Conservation (phyloP, 2,329 filamentous ascomycete genomes). For the Aspergillus thermomutatus region DNA sequence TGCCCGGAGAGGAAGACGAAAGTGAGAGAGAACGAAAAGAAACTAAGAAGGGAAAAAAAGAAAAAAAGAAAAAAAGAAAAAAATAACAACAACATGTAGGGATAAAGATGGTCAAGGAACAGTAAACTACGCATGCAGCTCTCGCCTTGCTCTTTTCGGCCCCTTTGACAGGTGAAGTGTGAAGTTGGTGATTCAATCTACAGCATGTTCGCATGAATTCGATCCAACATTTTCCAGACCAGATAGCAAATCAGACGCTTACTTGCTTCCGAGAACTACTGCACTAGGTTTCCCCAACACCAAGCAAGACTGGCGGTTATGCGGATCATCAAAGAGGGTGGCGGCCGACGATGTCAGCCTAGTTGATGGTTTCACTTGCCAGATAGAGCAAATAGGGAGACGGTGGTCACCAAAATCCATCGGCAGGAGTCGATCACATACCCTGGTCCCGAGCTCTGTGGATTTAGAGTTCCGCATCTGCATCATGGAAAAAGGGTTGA, state of each 20-base stretch:
- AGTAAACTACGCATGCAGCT: constrained; percentile 16
- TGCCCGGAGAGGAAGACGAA: constrained; percentile 1
- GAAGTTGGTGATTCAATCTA: constrained; percentile 23
- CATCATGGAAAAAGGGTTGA: constrained; percentile 18
- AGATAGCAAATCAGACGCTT: constrained; percentile 11
- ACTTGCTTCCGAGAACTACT: constrained; percentile 12
- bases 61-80: constrained; percentile 6
- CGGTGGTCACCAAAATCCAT: constrained; percentile 11
- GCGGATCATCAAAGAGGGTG: constrained; percentile 24
- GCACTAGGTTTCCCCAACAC: constrained; percentile 20
- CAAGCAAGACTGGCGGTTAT: constrained; percentile 23
- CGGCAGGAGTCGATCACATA: constrained; percentile 11
- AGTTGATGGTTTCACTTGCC: constrained; percentile 8
- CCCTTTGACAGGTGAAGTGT: constrained; percentile 6
- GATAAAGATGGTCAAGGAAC: constrained; percentile 16
- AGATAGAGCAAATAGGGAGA: constrained; percentile 7
- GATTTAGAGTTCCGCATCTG: constrained; percentile 17
- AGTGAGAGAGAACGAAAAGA: constrained; percentile 7
- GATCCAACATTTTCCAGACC: constrained; percentile 12
- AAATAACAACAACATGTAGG: constrained; percentile 6
- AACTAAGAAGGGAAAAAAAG: constrained; percentile 8
- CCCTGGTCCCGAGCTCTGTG: constrained; percentile 13
- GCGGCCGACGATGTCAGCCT: constrained; percentile 14
- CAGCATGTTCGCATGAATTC: constrained; percentile 16
- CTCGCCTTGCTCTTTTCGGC: constrained; percentile 13